A percentile compares a stretch with the other conserved stretches of the same genome.
Evolutionary conservation across 2,329 filamentous ascomycete genomes (phyloP).

Genomic region (Conoideocrella luteorostrata): DNA sequence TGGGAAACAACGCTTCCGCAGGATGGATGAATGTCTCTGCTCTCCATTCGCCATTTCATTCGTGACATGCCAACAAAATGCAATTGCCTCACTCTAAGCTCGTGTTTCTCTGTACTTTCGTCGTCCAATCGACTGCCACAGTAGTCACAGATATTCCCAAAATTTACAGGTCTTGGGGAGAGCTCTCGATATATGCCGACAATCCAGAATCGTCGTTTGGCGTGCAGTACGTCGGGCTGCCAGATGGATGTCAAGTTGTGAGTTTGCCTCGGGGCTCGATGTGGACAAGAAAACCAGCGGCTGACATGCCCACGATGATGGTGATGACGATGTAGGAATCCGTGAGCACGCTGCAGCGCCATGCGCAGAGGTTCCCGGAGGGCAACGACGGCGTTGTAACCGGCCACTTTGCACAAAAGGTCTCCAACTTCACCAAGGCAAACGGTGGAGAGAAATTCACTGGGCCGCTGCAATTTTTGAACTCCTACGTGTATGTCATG

Average conservation of each 20-base stretch:
- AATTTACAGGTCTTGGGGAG: conserved; percentile 34
- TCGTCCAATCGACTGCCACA: conserved; percentile 22
- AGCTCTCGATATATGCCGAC: conserved; percentile 40
- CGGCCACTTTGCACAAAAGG: conserved; percentile 40
- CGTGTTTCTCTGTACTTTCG: conserved; percentile 22
- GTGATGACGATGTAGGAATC: too few relatives aligned
- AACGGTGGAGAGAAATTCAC: conserved; percentile 25
- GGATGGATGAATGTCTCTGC: too few relatives aligned
- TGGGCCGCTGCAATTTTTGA: conserved; percentile 46
- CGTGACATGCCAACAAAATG: too few relatives aligned
- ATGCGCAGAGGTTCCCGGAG: conserved; percentile 44
- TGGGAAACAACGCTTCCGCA: too few relatives aligned
- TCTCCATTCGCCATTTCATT: too few relatives aligned
- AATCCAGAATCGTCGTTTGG: conserved; percentile 40
- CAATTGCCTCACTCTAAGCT: background rate
- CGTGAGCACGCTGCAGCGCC: conserved; percentile 46
- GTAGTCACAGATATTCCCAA: conserved; percentile 22
- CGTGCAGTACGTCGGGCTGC: conserved; percentile 38
- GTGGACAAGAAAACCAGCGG: background rate
- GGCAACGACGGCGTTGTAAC: conserved; percentile 44
- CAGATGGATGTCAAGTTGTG: conserved; percentile 37
- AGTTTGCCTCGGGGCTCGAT: background rate
- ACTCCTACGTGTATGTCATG: conserved; percentile 42
- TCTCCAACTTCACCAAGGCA: conserved; percentile 35
- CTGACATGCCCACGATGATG: background rate